These are phyloP conservation scores for Ananas comosus DNA, from an alignment of 176 grass and related monocot species.

Conservation along the genomic window DNA sequence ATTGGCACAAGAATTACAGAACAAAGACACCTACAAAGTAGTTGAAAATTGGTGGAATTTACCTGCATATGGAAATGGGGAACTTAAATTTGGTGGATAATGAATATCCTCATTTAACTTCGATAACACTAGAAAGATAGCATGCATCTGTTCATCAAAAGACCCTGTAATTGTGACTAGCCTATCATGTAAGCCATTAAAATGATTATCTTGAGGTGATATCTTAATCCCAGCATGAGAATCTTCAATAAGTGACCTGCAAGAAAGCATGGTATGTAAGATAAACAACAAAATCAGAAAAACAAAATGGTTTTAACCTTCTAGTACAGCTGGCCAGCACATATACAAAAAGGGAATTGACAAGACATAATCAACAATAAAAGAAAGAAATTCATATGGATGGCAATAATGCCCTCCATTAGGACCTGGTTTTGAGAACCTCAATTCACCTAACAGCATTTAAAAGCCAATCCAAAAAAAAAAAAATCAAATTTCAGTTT, in stretches of 20 bases:
- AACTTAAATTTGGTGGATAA: conserved; percentile 77
- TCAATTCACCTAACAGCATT: too few relatives aligned
- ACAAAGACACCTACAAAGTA: background rate
- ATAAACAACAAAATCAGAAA: background rate
- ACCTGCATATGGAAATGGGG: conserved; percentile 90
- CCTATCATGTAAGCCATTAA: conserved; percentile 87
- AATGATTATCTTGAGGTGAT: conserved; percentile 90
- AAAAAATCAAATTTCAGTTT: too few relatives aligned
- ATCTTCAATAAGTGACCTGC: conserved; percentile 88
- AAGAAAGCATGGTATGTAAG: background rate
- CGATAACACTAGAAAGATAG: conserved; percentile 71
- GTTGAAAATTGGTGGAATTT: conserved; percentile 14
- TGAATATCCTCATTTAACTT: conserved; percentile 85
- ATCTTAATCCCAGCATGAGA: conserved; percentile 94
- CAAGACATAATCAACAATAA: too few relatives aligned
- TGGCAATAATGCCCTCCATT: too few relatives aligned
- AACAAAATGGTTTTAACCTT: conserved; percentile 7
- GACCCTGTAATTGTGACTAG: conserved; percentile 83
- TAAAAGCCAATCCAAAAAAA: too few relatives aligned
- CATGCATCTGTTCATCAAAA: conserved; percentile 78
- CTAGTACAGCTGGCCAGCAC: background rate
- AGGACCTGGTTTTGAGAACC: too few relatives aligned
- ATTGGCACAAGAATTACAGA: background rate
- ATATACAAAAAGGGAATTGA: background rate
- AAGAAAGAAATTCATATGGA: too few relatives aligned